Percentiles rank a stretch among this genome's conserved stretches.
phyloP scores from a whole-genome alignment of 768 basidiomycete genomes.

The Russula earlei region DNA sequence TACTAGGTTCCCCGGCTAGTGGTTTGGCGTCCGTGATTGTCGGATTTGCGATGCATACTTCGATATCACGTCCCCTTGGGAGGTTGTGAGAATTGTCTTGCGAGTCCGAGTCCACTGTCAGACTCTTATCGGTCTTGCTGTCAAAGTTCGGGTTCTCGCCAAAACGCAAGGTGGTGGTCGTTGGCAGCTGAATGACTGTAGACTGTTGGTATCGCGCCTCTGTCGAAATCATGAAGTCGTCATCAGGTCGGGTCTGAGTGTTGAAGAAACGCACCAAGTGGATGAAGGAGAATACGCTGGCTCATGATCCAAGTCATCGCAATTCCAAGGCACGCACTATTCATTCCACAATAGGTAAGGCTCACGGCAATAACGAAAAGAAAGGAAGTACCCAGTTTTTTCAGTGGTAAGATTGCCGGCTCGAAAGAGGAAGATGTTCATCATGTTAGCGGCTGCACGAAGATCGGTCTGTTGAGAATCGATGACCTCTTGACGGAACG shows the following conservation, averaged over 20 bases:
- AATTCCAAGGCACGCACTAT: slow-evolving; percentile 28
- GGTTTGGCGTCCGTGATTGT: background rate
- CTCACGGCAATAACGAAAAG: background rate
- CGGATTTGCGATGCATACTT: slow-evolving; percentile 9
- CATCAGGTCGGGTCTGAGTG: no score
- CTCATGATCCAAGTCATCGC: slow-evolving; percentile 30
- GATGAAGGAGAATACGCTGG: slow-evolving; percentile 29
- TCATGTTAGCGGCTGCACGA: slow-evolving; percentile 21
- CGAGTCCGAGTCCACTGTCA: background rate
- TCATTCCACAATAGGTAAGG: background rate
- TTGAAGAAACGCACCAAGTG: slow-evolving; percentile 23
- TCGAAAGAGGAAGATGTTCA: slow-evolving; percentile 26
- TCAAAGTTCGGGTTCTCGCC: background rate
- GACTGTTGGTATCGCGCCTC: slow-evolving; percentile 7
- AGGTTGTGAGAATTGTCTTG: background rate
- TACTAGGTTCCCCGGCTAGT: background rate
- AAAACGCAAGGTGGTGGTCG: background rate
- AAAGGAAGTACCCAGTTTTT: slow-evolving; percentile 12
- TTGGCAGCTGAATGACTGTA: no score
- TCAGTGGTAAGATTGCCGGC: slow-evolving; percentile 16
- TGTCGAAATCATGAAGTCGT: background rate
- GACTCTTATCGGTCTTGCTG: no score
- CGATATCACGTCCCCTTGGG: slow-evolving; percentile 14
- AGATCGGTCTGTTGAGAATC: background rate
- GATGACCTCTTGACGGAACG: background rate